Base-by-base conservation (phyloP, 768 basidiomycete genomes). In the Phaffia australis region DNA sequence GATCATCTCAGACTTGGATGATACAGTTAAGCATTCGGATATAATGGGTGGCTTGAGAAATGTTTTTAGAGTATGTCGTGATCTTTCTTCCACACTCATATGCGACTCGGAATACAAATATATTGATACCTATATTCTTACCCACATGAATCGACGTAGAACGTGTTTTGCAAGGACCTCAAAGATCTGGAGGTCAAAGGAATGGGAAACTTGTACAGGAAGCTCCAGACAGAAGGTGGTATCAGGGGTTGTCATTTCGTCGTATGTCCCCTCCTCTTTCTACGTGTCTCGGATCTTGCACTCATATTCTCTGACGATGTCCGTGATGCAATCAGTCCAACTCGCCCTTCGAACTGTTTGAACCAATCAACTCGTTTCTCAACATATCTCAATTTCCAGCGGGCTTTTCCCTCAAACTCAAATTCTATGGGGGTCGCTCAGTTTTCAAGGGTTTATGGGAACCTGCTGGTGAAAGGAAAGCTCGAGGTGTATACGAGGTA, bases 1-100 rank as follows among this genome's bases (percentile, higher is more conserved):
- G 21, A 82, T 94, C 63, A 86, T 97, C 18, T 93, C 90, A 9
- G 93, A 97, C 71, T 87, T 97, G 52, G 93, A 97, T 73, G 93
- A 97, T 76, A 97, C 93, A 0, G 81, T 95, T 65, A 93, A 93
- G 73, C 73, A 81, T 29, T 86, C 90, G 0, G 84, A 86, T 56
- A 81, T 99, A n/a, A 72, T 86, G 6, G 79, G 80, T 2, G 94
- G 94, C 0, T 85, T 89, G 0, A 81, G 90, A 51, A 80, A 85
- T 0, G 85, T 89, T 3, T 95, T 97, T 42, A 23, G 56, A 42
- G 35, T 42, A 42, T 11, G 35, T 42, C 35, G 4, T 11, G 11
- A 42, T 42, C 11, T 42, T 42, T 42, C 35, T 42, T 42, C 35
- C 11, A 42, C 35, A 4, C 11, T 11, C 6, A 42, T 11, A 42